Evolutionary conservation across 306 rosid species (phyloP).

Genomic region (Acacia crassicarpa): DNA sequence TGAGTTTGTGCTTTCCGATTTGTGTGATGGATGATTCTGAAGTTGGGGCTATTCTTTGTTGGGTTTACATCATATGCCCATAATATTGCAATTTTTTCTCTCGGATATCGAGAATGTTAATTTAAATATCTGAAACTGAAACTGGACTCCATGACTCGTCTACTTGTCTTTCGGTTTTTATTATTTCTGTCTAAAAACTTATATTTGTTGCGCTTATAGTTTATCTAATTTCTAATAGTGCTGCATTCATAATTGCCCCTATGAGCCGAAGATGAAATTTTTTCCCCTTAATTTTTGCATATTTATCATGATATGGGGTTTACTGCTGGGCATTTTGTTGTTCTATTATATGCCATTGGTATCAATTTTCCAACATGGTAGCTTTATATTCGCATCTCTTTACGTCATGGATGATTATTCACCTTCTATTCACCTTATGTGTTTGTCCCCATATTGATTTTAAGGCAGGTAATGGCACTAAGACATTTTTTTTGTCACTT

Average conservation of each 20-base stretch:
- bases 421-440: background rate
- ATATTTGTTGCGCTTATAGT: background rate
- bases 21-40: background rate
- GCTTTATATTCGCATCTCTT: background rate
- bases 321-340: background rate
- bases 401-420: background rate
- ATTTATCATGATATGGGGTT: background rate
- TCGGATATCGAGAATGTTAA: background rate
- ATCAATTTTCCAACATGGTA: background rate
- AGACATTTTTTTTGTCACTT: background rate
- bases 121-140: background rate
- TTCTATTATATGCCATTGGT: background rate
- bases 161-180: background rate
- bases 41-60: background rate
- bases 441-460: background rate
- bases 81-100: background rate
- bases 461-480: background rate
- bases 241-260: background rate
- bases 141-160: background rate
- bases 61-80: background rate
- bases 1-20: slow-evolving; percentile 26
- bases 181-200: background rate
- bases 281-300: background rate
- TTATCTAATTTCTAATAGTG: background rate
- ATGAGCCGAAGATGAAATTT: background rate